Percentiles rank a stretch among this genome's conserved stretches.
These are phyloP conservation scores for Sporothrix humicola DNA, from an alignment of 2,329 filamentous ascomycete genomes.

Conservation along the genomic window DNA sequence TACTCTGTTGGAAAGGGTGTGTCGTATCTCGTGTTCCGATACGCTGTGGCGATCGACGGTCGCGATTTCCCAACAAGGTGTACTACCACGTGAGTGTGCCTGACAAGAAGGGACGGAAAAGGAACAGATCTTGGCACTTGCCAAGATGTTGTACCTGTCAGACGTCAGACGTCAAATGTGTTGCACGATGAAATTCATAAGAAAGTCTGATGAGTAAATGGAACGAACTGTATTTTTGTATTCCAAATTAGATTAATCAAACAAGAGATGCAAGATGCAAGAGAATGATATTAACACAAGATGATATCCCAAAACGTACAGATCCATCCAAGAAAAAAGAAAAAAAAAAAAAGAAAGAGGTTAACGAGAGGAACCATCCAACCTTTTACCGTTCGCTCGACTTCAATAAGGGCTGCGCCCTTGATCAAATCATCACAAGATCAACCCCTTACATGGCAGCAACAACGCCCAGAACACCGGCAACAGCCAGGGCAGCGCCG, in stretches of 20 bases:
- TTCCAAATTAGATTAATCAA: not conserved
- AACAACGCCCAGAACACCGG: constrained; percentile 25
- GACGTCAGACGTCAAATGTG: too few species aligned
- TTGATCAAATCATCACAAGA: not conserved
- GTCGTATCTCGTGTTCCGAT: too few species aligned
- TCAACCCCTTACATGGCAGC: constrained; percentile 22
- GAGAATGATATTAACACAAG: not conserved
- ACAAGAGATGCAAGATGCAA: not conserved
- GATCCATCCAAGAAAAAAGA: not conserved
- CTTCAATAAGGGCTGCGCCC: too few species aligned
- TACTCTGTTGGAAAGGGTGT: not conserved
- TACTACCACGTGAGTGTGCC: too few species aligned
- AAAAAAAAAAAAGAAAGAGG: not conserved
- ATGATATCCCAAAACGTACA: not conserved
- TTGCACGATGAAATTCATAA: too few species aligned
- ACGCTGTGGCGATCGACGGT: too few species aligned
- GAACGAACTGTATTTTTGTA: not conserved
- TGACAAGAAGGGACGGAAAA: too few species aligned
- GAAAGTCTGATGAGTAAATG: too few species aligned
- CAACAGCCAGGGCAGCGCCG: constrained; percentile 25
- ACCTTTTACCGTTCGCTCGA: too few species aligned
- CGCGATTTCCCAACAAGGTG: too few species aligned
- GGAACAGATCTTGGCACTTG: not conserved
- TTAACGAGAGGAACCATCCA: not conserved
- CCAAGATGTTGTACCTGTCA: too few species aligned